Evolutionary conservation across 345 rosid genomes (phyloP).

Genomic region (Cardamine chenopodiifolia): DNA sequence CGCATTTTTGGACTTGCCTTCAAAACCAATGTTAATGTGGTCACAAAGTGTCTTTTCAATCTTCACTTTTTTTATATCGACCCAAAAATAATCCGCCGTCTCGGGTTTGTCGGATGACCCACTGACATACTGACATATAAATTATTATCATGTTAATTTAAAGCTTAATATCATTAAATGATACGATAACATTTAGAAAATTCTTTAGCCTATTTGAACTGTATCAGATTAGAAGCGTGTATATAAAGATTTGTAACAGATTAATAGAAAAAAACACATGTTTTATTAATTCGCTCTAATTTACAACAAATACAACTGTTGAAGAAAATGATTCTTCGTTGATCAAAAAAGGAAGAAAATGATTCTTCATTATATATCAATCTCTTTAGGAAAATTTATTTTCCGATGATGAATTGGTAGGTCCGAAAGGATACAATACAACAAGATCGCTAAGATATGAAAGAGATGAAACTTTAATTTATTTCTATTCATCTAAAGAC

Average conservation of each 20-base stretch:
- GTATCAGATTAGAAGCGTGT: too few species aligned
- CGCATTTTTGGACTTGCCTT: not conserved
- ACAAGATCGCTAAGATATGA: constrained; percentile 23
- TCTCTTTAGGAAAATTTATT: not conserved
- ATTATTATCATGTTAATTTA: too few species aligned
- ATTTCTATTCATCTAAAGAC: constrained; percentile 58
- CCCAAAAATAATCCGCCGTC: not conserved
- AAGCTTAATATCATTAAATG: too few species aligned
- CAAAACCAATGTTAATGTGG: not conserved
- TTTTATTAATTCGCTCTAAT: too few species aligned
- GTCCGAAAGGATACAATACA: constrained; percentile 8
- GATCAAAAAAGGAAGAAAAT: too few species aligned
- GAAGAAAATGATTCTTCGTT: not conserved
- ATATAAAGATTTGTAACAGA: too few species aligned
- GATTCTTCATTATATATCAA: constrained; percentile 18
- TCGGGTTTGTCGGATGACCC: not conserved
- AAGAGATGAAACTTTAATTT: not conserved
- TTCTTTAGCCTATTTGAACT: too few species aligned
- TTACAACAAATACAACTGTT: not conserved
- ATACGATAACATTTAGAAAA: too few species aligned
- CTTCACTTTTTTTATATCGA: constrained; percentile 2
- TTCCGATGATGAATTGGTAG: not conserved
- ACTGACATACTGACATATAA: not conserved
- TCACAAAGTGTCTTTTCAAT: not conserved
- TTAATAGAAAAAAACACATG: too few species aligned